Conservation (phyloP, 129 eudicot species). For the Sambucus nigra region DNA sequence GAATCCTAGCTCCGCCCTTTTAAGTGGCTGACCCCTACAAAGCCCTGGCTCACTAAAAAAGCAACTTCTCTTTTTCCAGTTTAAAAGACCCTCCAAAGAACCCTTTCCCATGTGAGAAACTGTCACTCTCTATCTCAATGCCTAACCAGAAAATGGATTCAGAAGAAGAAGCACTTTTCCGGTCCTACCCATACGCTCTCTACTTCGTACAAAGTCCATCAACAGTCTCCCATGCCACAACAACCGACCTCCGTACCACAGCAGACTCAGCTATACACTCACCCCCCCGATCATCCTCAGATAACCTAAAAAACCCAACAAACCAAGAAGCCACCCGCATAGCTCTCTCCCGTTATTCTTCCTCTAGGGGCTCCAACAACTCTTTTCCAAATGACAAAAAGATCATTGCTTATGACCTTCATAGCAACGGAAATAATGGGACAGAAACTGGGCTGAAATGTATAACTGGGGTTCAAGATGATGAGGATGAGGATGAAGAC, state of each 20-base stretch:
- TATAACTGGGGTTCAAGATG: slow-evolving; percentile 9
- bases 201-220: slow-evolving; percentile 76
- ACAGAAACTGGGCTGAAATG: neutral
- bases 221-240: slow-evolving; percentile 31
- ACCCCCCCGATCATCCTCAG: slow-evolving; percentile 5
- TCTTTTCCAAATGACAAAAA: slow-evolving; percentile 39
- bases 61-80: slow-evolving; percentile 7
- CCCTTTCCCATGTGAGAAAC: neutral
- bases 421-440: slow-evolving; percentile 9
- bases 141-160: slow-evolving; percentile 24
- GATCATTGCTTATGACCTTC: slow-evolving; percentile 10
- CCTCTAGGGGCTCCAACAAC: slow-evolving; percentile 58
- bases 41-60: slow-evolving; percentile 2
- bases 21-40: neutral
- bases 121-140: slow-evolving; percentile 10
- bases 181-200: slow-evolving; percentile 37
- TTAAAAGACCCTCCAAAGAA: slow-evolving; percentile 22
- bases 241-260: slow-evolving; percentile 12
- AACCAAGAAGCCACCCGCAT: slow-evolving; percentile 21
- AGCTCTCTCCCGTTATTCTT: slow-evolving; percentile 55
- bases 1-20: neutral
- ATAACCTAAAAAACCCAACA: neutral
- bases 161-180: slow-evolving; percentile 61
- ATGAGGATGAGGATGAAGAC: slow-evolving; percentile 17
- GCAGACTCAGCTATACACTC: slow-evolving; percentile 4